Evolutionary conservation across 1,284 basidiomycete genomes (phyloP), one percentile per base, ranked within the genome.

Genomic region (Papiliotrema fonsecae): DNA sequence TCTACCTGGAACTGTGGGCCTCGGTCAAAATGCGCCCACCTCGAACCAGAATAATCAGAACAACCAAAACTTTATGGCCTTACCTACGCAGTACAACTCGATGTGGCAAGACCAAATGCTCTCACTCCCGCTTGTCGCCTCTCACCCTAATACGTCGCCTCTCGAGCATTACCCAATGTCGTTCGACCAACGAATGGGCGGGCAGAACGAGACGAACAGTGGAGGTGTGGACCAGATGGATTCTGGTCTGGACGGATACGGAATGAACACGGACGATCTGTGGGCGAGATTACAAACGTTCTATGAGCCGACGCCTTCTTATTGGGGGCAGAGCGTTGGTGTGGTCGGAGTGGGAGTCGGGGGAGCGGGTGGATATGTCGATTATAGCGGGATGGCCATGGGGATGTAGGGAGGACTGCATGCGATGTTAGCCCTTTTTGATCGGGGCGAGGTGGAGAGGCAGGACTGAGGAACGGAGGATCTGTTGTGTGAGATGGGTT

Each of bases 241-340:
- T 26, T 9, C 36, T 18, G 36, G n/a, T 14, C 34, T 7, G 28
- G 21, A 18, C 30, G 22, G 49, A 14, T 39, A 52, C 6, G 51
- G 47, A 16, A 43, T 58, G 37, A 50, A 53, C 13, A 52, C 50
- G n/a, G 52, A 54, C 1, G 65, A 68, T 42, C 51, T 71, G 0
- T 69, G 69, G 67, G 60, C 60, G 21, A 53, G 63, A 28, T 52
- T 71, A 6, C 69, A 71, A 51, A 64, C 65, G 6, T 65, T 67
- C 49, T 71, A 71, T 47, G 65, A 68, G 45, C 69, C 69, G 1
- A 55, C 60, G 6, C 55, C 60, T 1, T 47, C 56, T 0, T 55
- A 49, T 22, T 60, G 54, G 56, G 54, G 51, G 35, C 49, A 47
- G 45, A 43, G 36, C 32, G 31, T 53, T 6, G 47, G 39, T 14